phyloP scores from a whole-genome alignment of 1,284 basidiomycete species.

The Sporisorium exsertum region DNA sequence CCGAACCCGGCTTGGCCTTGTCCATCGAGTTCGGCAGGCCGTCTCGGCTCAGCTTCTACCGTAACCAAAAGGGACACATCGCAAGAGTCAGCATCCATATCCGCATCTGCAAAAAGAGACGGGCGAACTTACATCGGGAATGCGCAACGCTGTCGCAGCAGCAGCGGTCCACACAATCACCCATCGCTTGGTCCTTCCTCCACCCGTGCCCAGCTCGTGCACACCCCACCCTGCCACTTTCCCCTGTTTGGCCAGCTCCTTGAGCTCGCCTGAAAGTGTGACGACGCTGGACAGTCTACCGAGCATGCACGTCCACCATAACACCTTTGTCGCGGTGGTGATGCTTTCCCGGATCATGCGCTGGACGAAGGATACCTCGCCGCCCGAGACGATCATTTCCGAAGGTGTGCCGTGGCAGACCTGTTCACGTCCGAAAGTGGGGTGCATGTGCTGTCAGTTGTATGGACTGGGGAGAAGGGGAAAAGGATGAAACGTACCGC shows the following conservation, averaged over 20 bases:
- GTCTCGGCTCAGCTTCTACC: constrained; percentile 6
- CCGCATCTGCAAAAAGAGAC: no score
- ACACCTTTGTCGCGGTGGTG: constrained; percentile 68
- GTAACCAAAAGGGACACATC: background rate
- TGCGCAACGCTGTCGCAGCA: constrained; percentile 5
- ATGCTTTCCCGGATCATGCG: constrained; percentile 83
- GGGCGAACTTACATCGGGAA: constrained; percentile 23
- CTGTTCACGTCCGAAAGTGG: background rate
- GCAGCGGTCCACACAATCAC: constrained; percentile 78
- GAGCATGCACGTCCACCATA: constrained; percentile 90
- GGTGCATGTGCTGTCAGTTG: background rate
- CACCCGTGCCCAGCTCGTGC: constrained; percentile 77
- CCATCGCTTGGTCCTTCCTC: constrained; percentile 89
- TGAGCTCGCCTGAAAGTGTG: constrained; percentile 75
- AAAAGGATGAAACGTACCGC: constrained; percentile 23
- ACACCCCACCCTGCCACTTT: constrained; percentile 81
- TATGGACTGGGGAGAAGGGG: no score
- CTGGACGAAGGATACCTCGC: constrained; percentile 82
- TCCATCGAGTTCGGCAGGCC: constrained; percentile 7
- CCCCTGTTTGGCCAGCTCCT: constrained; percentile 62
- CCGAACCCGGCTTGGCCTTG: background rate
- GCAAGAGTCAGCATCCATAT: background rate
- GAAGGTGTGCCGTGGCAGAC: constrained; percentile 78
- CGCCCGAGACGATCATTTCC: constrained; percentile 88
- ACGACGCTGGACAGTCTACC: constrained; percentile 83